These are phyloP conservation scores for Coix lacrymajobi DNA, from an alignment of 176 grass and related monocot genomes.

Conservation along the genomic window DNA sequence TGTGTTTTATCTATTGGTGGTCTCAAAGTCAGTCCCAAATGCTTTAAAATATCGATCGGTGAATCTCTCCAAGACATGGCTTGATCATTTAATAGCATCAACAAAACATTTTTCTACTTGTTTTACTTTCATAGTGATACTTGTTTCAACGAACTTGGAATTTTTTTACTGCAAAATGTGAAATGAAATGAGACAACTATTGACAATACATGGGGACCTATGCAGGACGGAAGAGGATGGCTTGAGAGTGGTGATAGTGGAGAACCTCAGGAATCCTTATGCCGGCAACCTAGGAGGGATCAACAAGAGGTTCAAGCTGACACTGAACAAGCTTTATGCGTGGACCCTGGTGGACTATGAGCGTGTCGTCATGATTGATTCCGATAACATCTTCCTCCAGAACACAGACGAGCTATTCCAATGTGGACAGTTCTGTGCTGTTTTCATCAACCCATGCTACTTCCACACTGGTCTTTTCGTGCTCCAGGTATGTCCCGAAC, in stretches of 20 bases:
- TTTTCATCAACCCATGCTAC: constrained; percentile 98
- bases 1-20: background rate
- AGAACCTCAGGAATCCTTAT: constrained; percentile 97
- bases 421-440: constrained; percentile 92
- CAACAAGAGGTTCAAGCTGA: constrained; percentile 85
- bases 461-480: constrained; percentile 98
- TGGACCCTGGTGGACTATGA: constrained; percentile 88
- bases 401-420: constrained; percentile 94
- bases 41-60: background rate
- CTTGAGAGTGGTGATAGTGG: constrained; percentile 70
- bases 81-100: background rate
- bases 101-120: background rate
- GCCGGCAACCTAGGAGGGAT: constrained; percentile 70
- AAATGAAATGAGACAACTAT: background rate
- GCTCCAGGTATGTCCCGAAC: constrained; percentile 55
- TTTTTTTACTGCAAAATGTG: background rate
- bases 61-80: background rate
- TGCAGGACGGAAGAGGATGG: constrained; percentile 88
- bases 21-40: background rate
- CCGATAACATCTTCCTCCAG: constrained; percentile 91
- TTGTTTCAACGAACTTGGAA: background rate
- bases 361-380: constrained; percentile 93
- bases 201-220: background rate
- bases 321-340: constrained; percentile 94
- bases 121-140: background rate